Evolutionary conservation across 257 asterid genomes (phyloP).

Genomic region (Nicotiana tabacum): DNA sequence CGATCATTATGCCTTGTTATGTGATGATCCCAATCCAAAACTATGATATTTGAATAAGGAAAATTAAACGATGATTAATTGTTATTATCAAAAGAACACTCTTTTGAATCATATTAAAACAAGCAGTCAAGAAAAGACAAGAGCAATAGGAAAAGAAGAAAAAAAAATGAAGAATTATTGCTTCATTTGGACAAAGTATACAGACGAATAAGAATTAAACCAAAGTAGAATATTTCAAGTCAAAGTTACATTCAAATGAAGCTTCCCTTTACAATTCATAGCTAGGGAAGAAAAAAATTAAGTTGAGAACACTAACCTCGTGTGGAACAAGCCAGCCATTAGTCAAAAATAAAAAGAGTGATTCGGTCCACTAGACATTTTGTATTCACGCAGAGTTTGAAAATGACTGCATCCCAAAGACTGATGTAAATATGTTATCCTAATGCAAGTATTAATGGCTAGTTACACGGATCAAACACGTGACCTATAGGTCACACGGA

Average conservation of each 20-base stretch:
- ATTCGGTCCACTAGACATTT: too few relatives aligned
- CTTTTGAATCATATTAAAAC: background rate
- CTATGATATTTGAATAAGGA: too few relatives aligned
- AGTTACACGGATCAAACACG: accelerated
- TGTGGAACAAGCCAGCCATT: background rate
- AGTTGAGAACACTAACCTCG: background rate
- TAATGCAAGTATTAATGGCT: too few relatives aligned
- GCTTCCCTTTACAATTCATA: background rate
- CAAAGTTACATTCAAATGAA: background rate
- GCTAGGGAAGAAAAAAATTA: background rate
- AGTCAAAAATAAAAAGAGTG: background rate
- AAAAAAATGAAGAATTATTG: background rate
- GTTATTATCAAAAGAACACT: too few relatives aligned
- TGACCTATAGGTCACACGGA: too few relatives aligned
- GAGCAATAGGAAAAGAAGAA: background rate
- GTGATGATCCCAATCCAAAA: background rate
- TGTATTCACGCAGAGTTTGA: too few relatives aligned
- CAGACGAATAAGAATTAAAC: background rate
- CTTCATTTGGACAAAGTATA: background rate
- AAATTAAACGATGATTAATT: background rate
- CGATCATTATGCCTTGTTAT: background rate
- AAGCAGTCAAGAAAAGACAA: background rate
- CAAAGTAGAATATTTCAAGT: background rate
- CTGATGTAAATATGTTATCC: accelerated
- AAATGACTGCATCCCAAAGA: too few relatives aligned